phyloP scores from a whole-genome alignment of 2,329 filamentous ascomycete genomes.

The Claviceps cyperi region DNA sequence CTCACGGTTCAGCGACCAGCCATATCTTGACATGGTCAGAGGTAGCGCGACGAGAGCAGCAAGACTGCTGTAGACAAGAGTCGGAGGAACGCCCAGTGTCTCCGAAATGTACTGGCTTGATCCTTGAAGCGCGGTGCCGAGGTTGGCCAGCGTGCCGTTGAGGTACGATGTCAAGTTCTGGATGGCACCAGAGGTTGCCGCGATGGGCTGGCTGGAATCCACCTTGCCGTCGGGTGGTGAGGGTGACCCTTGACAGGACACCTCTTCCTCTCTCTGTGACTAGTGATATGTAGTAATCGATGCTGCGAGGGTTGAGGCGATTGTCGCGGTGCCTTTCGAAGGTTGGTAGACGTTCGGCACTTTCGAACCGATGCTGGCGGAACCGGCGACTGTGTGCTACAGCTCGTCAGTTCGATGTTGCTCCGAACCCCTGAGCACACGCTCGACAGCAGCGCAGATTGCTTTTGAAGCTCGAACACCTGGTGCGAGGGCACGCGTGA shows the following conservation, averaged over 20 bases:
- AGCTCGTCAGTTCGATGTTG: not conserved
- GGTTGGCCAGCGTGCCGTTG: slow-evolving; percentile 33
- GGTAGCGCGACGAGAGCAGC: slow-evolving; percentile 34
- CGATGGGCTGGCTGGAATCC: slow-evolving; percentile 42
- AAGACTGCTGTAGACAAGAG: slow-evolving; percentile 35
- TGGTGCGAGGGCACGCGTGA: too few species aligned
- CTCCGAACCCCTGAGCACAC: not conserved
- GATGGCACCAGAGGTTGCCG: slow-evolving; percentile 50
- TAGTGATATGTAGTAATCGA: not conserved
- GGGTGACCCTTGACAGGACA: slow-evolving; percentile 23
- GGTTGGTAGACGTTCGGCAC: not conserved
- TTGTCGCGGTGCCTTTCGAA: not conserved
- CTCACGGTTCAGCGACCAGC: slow-evolving; percentile 31
- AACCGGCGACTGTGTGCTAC: not conserved
- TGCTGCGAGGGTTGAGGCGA: not conserved
- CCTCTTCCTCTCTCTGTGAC: slow-evolving; percentile 9
- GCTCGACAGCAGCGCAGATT: not conserved
- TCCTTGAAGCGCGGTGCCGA: slow-evolving; percentile 32
- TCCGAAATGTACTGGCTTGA: slow-evolving; percentile 38
- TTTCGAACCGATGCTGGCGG: not conserved
- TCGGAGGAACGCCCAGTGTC: slow-evolving; percentile 34
- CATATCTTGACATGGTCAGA: slow-evolving; percentile 40
- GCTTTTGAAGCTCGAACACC: too few species aligned
- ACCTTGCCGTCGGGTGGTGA: slow-evolving; percentile 36
- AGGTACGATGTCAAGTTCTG: slow-evolving; percentile 46